Percentiles rank a stretch among this genome's conserved stretches.
phyloP scores from a whole-genome alignment of 2,329 filamentous ascomycete species.

The Hymenoscyphus fraxineus region DNA sequence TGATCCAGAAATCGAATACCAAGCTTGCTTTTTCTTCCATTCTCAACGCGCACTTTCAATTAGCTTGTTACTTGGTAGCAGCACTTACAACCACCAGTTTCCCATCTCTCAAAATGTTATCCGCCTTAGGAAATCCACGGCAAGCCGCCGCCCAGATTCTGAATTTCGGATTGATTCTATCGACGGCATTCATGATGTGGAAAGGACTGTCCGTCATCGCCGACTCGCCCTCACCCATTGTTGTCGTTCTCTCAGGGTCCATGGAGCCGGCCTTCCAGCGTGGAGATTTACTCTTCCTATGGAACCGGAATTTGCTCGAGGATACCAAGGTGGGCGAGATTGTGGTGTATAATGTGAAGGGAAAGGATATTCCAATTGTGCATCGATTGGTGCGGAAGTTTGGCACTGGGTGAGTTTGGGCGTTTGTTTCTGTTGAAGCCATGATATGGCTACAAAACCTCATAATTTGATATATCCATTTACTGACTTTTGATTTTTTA shows the following conservation, averaged over 20 bases:
- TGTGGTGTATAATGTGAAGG: constrained; percentile 71
- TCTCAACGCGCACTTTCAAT: background rate
- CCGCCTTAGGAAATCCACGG: constrained; percentile 56
- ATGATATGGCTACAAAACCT: background rate
- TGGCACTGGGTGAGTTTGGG: constrained; percentile 48
- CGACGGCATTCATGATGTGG: constrained; percentile 71
- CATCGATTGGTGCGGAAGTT: constrained; percentile 82
- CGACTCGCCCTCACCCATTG: constrained; percentile 56
- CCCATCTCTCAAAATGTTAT: constrained; percentile 44
- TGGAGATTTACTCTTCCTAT: constrained; percentile 55
- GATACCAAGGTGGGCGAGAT: constrained; percentile 68
- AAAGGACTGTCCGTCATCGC: constrained; percentile 65
- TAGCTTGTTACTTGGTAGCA: background rate
- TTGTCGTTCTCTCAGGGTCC: constrained; percentile 56
- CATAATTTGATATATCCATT: background rate
- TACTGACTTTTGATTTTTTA: constrained; percentile 30
- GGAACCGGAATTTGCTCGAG: constrained; percentile 50
- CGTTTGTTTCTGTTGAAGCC: background rate
- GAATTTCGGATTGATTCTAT: constrained; percentile 70
- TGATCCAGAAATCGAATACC: background rate
- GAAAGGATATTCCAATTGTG: constrained; percentile 96
- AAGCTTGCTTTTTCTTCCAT: background rate
- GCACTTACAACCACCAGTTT: background rate
- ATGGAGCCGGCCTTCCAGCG: constrained; percentile 62
- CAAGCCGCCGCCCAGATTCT: constrained; percentile 64